Evolutionary conservation across 495 filamentous ascomycete genomes (phyloP).

Genomic region (Penicillium verhagenii): DNA sequence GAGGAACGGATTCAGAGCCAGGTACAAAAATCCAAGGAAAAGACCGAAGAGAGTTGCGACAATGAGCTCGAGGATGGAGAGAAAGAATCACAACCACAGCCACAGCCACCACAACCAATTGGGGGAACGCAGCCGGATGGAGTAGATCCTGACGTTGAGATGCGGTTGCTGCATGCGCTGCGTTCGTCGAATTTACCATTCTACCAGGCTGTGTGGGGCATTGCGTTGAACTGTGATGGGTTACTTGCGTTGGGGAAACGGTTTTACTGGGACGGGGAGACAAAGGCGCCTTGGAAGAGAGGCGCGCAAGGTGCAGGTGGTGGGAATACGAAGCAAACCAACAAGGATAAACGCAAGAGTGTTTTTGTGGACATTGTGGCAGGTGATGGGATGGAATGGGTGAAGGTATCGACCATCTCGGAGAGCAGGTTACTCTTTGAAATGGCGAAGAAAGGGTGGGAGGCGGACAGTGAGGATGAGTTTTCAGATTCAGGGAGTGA

Average conservation of each 20-base stretch:
- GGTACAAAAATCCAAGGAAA: not conserved
- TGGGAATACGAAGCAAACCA: slow-evolving; percentile 25
- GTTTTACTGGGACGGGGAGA: slow-evolving; percentile 50
- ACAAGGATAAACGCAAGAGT: slow-evolving; percentile 42
- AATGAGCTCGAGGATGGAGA: not conserved
- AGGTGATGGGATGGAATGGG: slow-evolving; percentile 56
- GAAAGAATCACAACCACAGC: not conserved
- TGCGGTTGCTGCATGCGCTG: slow-evolving; percentile 43
- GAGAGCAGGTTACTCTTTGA: slow-evolving; percentile 57
- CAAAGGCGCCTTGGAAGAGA: slow-evolving; percentile 13
- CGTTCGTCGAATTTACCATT: slow-evolving; percentile 59
- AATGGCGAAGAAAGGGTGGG: slow-evolving; percentile 64
- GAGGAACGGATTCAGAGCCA: slow-evolving; percentile 22
- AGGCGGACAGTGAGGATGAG: slow-evolving; percentile 39
- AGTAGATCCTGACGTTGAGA: slow-evolving; percentile 20
- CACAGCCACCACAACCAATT: not conserved
- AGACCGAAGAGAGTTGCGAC: slow-evolving; percentile 7
- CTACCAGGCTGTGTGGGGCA: slow-evolving; percentile 54
- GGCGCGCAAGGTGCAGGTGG: slow-evolving; percentile 9
- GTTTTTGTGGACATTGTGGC: slow-evolving; percentile 51
- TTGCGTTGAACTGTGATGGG: slow-evolving; percentile 47
- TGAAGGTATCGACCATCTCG: slow-evolving; percentile 61
- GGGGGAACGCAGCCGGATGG: not conserved
- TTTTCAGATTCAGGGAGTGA: slow-evolving; percentile 35
- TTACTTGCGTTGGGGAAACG: slow-evolving; percentile 52